Evolutionary conservation across 805 yeast genomes (phyloP).

Genomic region (Teunomyces tritomae): DNA sequence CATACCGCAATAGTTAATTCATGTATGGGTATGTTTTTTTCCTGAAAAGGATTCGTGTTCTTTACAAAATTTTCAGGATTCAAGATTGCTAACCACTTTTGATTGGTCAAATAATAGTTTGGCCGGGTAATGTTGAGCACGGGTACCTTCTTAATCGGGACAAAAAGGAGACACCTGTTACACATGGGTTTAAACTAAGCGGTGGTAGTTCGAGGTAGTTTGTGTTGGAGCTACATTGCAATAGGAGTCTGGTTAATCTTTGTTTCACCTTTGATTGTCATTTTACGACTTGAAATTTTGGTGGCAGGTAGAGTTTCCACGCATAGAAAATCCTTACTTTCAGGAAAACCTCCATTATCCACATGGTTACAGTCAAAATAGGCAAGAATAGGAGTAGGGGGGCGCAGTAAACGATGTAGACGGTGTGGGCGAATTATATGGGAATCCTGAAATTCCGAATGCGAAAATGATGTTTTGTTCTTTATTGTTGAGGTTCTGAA

Average conservation of each 20-base stretch:
- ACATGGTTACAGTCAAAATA: not conserved
- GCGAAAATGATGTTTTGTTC: too few species aligned
- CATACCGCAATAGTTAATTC: not conserved
- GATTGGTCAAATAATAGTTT: not conserved
- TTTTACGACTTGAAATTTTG: not conserved
- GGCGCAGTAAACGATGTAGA: not conserved
- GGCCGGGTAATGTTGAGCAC: not conserved
- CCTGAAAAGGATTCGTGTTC: slow-evolving; percentile 4
- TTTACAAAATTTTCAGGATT: slow-evolving; percentile 1
- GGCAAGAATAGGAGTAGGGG: not conserved
- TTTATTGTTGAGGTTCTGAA: too few species aligned
- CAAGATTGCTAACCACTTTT: not conserved
- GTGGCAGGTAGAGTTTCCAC: not conserved
- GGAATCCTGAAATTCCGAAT: not conserved
- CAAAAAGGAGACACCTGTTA: not conserved
- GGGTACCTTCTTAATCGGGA: slow-evolving; percentile 1
- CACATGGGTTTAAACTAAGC: not conserved
- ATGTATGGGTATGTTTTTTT: not conserved
- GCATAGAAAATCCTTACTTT: not conserved
- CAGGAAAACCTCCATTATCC: slow-evolving; percentile 2
- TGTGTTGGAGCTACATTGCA: not conserved
- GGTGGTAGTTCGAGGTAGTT: not conserved
- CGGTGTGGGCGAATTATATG: not conserved
- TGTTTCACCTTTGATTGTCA: not conserved
- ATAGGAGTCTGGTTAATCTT: not conserved